These are phyloP conservation scores for Claviceps quebecensis DNA, from an alignment of 2,329 filamentous ascomycete species.

Conservation along the genomic window DNA sequence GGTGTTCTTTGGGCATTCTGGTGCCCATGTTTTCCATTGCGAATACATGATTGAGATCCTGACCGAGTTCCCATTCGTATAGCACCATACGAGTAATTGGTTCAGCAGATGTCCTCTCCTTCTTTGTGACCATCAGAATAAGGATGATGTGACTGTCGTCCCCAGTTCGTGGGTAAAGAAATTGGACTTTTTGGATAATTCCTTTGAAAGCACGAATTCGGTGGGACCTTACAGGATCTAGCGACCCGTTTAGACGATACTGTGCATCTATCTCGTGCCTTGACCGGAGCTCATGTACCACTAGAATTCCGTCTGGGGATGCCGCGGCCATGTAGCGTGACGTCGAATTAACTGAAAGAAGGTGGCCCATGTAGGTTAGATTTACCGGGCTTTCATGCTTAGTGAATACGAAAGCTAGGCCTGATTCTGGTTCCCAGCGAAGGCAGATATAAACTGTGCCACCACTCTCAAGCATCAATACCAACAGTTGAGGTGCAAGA, in stretches of 20 bases:
- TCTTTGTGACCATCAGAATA: constrained; percentile 44
- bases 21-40: constrained; percentile 34
- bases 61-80: constrained; percentile 46
- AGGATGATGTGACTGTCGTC: constrained; percentile 64
- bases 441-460: constrained; percentile 68
- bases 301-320: constrained; percentile 54
- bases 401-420: constrained; percentile 46
- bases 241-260: constrained; percentile 28
- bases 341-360: constrained; percentile 65
- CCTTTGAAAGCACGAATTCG: constrained; percentile 43
- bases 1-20: constrained; percentile 34
- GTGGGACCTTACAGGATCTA: constrained; percentile 43
- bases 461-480: constrained; percentile 60
- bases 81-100: constrained; percentile 34
- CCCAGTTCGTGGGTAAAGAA: constrained; percentile 56
- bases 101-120: constrained; percentile 17
- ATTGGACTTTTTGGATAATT: constrained; percentile 75
- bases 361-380: constrained; percentile 45
- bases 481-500: constrained; percentile 66
- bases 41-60: constrained; percentile 31
- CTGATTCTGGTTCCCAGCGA: constrained; percentile 25
- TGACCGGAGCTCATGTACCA: constrained; percentile 55
- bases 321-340: constrained; percentile 56
- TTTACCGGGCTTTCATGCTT: constrained; percentile 44
- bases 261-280: constrained; percentile 35